A percentile compares a stretch with the other conserved stretches of the same genome.
Evolutionary conservation across 140 eudicot species (phyloP).

Genomic region (Anethum foeniculum): DNA sequence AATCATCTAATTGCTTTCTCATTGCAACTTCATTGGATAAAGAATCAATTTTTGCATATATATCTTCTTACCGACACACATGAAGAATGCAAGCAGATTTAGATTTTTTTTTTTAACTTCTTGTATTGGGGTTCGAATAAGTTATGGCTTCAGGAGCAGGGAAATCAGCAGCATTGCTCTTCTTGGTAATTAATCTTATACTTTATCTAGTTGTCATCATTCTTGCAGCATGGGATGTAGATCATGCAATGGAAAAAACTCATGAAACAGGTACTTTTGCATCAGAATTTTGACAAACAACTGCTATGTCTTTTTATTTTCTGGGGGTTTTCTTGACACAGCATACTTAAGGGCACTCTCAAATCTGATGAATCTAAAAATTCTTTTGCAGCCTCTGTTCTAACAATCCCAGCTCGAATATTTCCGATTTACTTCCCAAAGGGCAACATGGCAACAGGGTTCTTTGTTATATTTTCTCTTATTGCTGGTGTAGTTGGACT

Average conservation of each 20-base stretch:
- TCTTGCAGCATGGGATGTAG: slow-evolving; percentile 69
- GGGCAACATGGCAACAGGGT: slow-evolving; percentile 86
- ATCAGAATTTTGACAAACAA: slow-evolving; percentile 53
- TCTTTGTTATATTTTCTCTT: slow-evolving; percentile 53
- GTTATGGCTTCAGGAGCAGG: slow-evolving; percentile 71
- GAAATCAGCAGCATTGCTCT: slow-evolving; percentile 51
- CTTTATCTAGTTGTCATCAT: slow-evolving; percentile 45
- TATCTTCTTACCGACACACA: not conserved
- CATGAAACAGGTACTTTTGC: slow-evolving; percentile 45
- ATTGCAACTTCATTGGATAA: slow-evolving; percentile 9
- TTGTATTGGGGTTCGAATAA: not conserved
- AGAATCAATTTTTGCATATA: not conserved
- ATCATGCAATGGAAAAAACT: slow-evolving; percentile 63
- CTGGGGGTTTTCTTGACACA: not conserved
- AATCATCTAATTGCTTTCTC: slow-evolving; percentile 17
- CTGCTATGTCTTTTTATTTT: slow-evolving; percentile 22
- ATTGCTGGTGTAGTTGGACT: slow-evolving; percentile 76
- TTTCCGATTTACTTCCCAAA: slow-evolving; percentile 84
- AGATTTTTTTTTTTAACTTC: slow-evolving; percentile 12
- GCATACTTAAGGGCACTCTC: not conserved
- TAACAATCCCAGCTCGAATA: slow-evolving; percentile 55
- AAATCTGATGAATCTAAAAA: not conserved
- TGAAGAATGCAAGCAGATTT: slow-evolving; percentile 1
- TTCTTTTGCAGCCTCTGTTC: slow-evolving; percentile 52
- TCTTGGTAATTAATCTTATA: slow-evolving; percentile 50